These are phyloP conservation scores for Linnemannia elongata DNA, from an alignment of 192 early-diverging fungal genomes.

Conservation along the genomic window DNA sequence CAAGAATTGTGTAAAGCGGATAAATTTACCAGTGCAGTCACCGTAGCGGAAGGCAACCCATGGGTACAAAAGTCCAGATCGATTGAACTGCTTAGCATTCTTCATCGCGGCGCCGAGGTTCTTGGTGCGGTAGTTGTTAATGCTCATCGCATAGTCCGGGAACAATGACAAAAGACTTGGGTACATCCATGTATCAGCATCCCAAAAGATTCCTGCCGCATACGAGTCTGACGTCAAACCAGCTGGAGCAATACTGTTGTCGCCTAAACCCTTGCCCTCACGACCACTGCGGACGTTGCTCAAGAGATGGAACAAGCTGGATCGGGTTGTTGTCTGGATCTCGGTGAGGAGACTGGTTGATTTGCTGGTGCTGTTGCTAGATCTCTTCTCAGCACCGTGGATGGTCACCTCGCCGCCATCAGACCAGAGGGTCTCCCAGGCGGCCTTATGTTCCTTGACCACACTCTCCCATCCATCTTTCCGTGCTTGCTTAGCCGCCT, in stretches of 20 bases:
- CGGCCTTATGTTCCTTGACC: conserved; percentile 28
- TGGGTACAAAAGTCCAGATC: conserved; percentile 45
- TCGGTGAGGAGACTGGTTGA: conserved; percentile 25
- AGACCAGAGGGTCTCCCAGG: conserved; percentile 48
- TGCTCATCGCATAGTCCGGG: conserved; percentile 54
- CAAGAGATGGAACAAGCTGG: conserved; percentile 51
- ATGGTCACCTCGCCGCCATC: conserved; percentile 51
- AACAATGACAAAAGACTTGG: conserved; percentile 49
- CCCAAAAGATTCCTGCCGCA: conserved; percentile 57
- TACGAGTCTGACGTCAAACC: conserved; percentile 55
- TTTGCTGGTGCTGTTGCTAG: background rate
- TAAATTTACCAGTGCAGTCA: conserved; percentile 45
- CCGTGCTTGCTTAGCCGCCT: conserved; percentile 31
- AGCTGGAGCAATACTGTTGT: conserved; percentile 55
- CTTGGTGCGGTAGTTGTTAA: conserved; percentile 57
- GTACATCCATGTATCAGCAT: conserved; percentile 58
- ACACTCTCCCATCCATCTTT: conserved; percentile 40
- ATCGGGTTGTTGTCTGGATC: conserved; percentile 34
- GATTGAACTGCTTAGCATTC: conserved; percentile 44
- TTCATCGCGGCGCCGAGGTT: conserved; percentile 41
- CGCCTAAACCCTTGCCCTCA: conserved; percentile 43
- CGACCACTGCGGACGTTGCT: conserved; percentile 41
- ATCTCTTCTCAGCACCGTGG: conserved; percentile 35
- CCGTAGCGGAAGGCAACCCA: conserved; percentile 53
- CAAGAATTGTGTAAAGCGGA: background rate